Conservation (phyloP, 768 basidiomycete species). For the Aureoboletus auriporus region DNA sequence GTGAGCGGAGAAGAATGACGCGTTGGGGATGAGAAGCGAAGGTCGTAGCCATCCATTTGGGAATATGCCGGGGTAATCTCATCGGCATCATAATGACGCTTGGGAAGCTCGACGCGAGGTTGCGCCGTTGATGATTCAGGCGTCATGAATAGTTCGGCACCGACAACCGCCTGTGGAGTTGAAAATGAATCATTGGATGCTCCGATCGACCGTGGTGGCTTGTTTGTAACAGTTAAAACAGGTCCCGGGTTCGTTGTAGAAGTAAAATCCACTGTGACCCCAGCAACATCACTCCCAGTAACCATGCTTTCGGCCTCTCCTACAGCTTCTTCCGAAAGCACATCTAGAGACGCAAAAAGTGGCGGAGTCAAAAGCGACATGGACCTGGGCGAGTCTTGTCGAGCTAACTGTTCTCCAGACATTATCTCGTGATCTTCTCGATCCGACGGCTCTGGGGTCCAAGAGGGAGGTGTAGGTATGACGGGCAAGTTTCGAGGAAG, state of each 20-base stretch:
- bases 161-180: neutral
- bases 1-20: neutral
- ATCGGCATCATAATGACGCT: neutral
- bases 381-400: neutral
- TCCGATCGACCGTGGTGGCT: neutral
- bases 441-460: neutral
- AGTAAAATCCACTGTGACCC: neutral
- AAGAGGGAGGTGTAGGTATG: slow-evolving; percentile 5
- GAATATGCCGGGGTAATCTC: neutral
- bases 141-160: neutral
- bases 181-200: neutral
- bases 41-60: neutral
- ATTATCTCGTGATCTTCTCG: neutral
- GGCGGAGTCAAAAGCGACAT: slow-evolving; percentile 3
- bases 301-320: too few species aligned
- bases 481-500: neutral
- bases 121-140: neutral
- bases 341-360: neutral
- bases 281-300: neutral
- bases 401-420: neutral
- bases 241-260: neutral
- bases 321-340: neutral
- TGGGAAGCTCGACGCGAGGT: neutral
- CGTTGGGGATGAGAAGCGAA: neutral
- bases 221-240: neutral